phyloP scores from a whole-genome alignment of 768 basidiomycete genomes.

The Mycena maculata region DNA sequence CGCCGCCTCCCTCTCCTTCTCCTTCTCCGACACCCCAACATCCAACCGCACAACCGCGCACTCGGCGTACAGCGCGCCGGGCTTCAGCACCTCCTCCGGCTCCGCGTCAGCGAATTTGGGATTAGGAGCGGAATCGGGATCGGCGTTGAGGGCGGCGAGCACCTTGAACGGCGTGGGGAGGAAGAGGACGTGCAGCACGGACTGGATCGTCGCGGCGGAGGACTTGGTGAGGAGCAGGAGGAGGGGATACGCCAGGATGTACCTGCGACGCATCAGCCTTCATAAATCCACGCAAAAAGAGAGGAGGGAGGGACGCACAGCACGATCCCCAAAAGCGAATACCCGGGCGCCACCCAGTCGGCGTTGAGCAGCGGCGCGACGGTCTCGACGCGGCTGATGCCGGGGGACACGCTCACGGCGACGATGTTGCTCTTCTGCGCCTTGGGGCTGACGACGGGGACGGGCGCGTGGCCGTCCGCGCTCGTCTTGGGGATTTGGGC shows the following conservation, averaged over 20 bases:
- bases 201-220: constrained; percentile 71
- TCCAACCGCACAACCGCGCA: constrained; percentile 66
- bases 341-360: background rate
- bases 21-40: background rate
- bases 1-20: constrained; percentile 37
- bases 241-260: constrained; percentile 73
- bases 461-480: constrained; percentile 39
- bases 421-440: constrained; percentile 79
- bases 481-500: constrained; percentile 54
- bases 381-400: constrained; percentile 78
- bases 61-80: constrained; percentile 82
- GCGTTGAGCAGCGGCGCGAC: constrained; percentile 60
- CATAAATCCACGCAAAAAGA: too few species aligned
- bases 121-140: too few species aligned
- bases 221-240: constrained; percentile 79
- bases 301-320: constrained; percentile 51
- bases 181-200: constrained; percentile 84
- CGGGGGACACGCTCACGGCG: constrained; percentile 78
- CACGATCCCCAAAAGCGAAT: constrained; percentile 49
- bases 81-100: constrained; percentile 76
- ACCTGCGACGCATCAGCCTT: too few species aligned
- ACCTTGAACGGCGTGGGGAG: constrained; percentile 84
- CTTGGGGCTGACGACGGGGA: constrained; percentile 51
- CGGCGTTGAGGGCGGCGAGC: constrained; percentile 9
- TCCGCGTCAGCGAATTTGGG: constrained; percentile 13